Conservation (phyloP, 2,329 filamentous ascomycete species). For the Colletotrichum viniferum region DNA sequence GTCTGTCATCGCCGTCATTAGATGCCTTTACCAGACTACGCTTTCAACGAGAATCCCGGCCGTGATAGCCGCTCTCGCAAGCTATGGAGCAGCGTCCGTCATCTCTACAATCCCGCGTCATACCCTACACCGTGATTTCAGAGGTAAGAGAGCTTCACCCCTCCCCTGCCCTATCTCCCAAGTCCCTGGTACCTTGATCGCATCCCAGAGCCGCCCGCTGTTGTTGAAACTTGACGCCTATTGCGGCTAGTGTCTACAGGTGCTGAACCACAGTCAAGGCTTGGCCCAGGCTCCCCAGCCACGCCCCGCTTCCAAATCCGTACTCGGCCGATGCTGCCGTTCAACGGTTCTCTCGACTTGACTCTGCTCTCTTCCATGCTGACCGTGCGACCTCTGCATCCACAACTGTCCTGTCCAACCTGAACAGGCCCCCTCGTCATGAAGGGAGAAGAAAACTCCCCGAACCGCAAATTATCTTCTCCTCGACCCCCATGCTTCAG, state of each 20-base stretch:
- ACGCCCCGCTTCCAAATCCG: constrained; percentile 4
- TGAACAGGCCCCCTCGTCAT: not conserved
- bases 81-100: not conserved
- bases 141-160: not conserved
- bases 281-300: constrained; percentile 6
- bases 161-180: constrained; percentile 1
- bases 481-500: not conserved
- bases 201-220: not conserved
- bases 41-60: not conserved
- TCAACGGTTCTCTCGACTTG: not conserved
- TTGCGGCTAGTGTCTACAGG: not conserved
- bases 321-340: not conserved
- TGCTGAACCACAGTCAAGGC: constrained; percentile 7
- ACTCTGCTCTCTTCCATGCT: not conserved
- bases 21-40: not conserved
- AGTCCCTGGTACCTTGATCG: constrained; percentile 3
- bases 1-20: not conserved
- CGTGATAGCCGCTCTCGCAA: not conserved
- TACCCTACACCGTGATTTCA: constrained; percentile 3
- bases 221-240: constrained; percentile 1
- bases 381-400: not conserved
- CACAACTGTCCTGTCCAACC: not conserved
- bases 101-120: not conserved
- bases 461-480: not conserved
- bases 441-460: not conserved